phyloP scores from a whole-genome alignment of 192 early-diverging fungal genomes.

The Podila clonocystis region DNA sequence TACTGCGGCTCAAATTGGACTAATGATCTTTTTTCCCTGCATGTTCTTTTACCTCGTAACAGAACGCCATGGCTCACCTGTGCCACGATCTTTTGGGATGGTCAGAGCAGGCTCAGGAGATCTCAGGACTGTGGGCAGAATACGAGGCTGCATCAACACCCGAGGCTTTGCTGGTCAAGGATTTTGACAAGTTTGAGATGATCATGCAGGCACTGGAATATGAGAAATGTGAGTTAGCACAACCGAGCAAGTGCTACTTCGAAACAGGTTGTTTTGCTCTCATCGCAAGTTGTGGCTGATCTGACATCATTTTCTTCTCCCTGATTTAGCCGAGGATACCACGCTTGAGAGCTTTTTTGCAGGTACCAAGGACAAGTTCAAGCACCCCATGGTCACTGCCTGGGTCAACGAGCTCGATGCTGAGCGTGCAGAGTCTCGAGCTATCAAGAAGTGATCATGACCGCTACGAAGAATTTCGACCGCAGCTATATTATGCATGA shows the following conservation, averaged over 20 bases:
- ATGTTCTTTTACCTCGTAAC: not conserved
- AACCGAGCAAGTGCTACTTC: not conserved
- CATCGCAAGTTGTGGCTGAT: not conserved
- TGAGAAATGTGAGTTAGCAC: slow-evolving; percentile 70
- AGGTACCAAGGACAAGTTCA: slow-evolving; percentile 82
- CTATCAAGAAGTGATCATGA: slow-evolving; percentile 22
- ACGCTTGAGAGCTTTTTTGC: slow-evolving; percentile 83
- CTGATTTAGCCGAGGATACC: slow-evolving; percentile 60
- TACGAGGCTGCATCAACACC: slow-evolving; percentile 80
- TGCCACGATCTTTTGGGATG: slow-evolving; percentile 64
- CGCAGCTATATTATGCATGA: not conserved
- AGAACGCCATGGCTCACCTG: slow-evolving; percentile 73
- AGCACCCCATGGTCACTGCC: slow-evolving; percentile 79
- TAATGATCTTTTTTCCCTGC: not conserved
- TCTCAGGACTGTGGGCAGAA: slow-evolving; percentile 82
- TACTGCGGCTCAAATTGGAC: not conserved
- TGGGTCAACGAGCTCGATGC: slow-evolving; percentile 87
- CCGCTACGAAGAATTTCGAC: no score
- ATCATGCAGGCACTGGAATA: slow-evolving; percentile 93
- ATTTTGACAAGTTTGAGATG: slow-evolving; percentile 98
- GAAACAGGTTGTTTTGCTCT: no score
- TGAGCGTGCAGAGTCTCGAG: slow-evolving; percentile 55
- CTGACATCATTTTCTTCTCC: not conserved
- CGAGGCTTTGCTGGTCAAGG: slow-evolving; percentile 87
- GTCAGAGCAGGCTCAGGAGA: slow-evolving; percentile 72